phyloP scores from a whole-genome alignment of 768 basidiomycete genomes.

The Mycena crocata region DNA sequence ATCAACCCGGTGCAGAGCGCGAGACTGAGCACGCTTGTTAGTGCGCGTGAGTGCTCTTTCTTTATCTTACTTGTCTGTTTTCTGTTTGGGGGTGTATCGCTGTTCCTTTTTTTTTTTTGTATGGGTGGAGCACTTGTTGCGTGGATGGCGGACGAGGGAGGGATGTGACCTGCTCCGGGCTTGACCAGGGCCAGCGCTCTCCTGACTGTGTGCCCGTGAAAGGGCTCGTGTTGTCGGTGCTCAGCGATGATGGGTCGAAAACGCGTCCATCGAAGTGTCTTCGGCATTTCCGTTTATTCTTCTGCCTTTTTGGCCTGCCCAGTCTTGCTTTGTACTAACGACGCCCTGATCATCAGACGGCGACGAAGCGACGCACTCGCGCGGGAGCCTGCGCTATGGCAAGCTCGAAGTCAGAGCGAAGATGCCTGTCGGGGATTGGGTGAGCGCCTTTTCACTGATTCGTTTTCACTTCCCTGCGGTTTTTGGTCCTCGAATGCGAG shows the following conservation, averaged over 20 bases:
- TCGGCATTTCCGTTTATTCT: too few relatives aligned
- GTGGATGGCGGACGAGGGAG: too few relatives aligned
- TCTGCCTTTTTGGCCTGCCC: neutral
- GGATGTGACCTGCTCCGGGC: too few relatives aligned
- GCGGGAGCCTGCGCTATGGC: slow-evolving; percentile 59
- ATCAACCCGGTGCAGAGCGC: slow-evolving; percentile 89
- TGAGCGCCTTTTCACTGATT: slow-evolving; percentile 40
- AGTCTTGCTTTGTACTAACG: neutral
- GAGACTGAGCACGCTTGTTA: slow-evolving; percentile 76
- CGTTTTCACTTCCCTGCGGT: slow-evolving; percentile 46
- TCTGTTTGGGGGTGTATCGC: too few relatives aligned
- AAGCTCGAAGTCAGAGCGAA: slow-evolving; percentile 84
- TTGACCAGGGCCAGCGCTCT: too few relatives aligned
- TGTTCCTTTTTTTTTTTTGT: too few relatives aligned
- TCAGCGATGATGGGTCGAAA: too few relatives aligned
- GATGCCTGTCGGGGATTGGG: slow-evolving; percentile 76
- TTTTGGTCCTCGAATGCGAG: too few relatives aligned
- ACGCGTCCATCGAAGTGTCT: too few relatives aligned
- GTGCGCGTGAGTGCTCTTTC: slow-evolving; percentile 48
- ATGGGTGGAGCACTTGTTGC: too few relatives aligned
- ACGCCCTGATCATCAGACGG: slow-evolving; percentile 5
- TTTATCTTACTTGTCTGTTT: neutral
- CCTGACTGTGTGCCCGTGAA: too few relatives aligned
- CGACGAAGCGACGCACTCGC: slow-evolving; percentile 4
- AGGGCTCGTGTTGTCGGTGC: too few relatives aligned